phyloP scores from a whole-genome alignment of 345 rosid genomes.

The Eucalyptus grandis region DNA sequence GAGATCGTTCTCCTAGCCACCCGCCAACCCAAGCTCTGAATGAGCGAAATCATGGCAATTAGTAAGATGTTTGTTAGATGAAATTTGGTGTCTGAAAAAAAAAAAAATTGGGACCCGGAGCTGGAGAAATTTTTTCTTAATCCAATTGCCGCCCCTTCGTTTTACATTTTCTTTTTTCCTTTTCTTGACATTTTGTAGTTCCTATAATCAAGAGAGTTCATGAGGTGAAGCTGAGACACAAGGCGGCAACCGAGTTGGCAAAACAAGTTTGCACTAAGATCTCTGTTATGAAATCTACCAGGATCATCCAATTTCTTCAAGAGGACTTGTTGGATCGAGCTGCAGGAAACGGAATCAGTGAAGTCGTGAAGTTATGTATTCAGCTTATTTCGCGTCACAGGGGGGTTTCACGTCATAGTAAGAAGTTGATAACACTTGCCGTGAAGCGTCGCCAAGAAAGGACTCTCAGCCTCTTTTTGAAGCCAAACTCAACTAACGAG shows the following conservation, averaged over 20 bases:
- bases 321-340: fast-evolving
- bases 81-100: no score
- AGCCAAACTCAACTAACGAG: neutral
- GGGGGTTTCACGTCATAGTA: no score
- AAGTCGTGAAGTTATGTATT: neutral
- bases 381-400: neutral
- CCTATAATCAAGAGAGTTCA: no score
- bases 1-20: no score
- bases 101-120: no score
- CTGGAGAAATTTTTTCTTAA: no score
- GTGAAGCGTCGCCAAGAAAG: fast-evolving
- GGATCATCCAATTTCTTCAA: fast-evolving
- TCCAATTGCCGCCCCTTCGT: no score
- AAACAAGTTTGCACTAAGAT: no score
- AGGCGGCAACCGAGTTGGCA: fast-evolving
- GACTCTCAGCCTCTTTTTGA: neutral
- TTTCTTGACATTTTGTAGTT: no score
- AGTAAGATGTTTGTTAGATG: no score
- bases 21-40: no score
- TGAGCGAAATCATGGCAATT: no score
- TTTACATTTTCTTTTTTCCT: fast-evolving
- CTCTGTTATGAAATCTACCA: fast-evolving
- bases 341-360: fast-evolving
- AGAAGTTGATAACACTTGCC: fast-evolving
- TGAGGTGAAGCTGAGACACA: fast-evolving